A percentile compares a stretch with the other conserved stretches of the same genome.
These are phyloP conservation scores for Hygrophila difformis DNA, from an alignment of 257 asterid species.

Conservation along the genomic window DNA sequence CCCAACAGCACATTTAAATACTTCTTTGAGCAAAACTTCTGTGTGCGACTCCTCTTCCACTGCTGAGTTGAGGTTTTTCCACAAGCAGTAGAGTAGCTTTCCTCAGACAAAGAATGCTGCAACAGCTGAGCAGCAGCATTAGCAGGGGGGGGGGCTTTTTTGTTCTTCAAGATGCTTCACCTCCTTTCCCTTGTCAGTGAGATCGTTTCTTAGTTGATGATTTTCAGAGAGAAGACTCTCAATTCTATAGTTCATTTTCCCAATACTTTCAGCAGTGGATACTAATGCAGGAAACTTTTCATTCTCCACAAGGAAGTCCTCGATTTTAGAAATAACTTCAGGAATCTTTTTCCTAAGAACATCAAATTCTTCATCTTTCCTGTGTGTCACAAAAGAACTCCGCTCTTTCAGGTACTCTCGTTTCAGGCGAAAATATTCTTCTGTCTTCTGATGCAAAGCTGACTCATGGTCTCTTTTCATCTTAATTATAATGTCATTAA, in stretches of 20 bases:
- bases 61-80: slow-evolving; percentile 32
- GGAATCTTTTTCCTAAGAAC: slow-evolving; percentile 55
- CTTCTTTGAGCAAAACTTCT: slow-evolving; percentile 45
- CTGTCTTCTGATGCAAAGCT: slow-evolving; percentile 49
- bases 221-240: slow-evolving; percentile 62
- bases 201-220: slow-evolving; percentile 40
- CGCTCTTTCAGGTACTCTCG: slow-evolving; percentile 59
- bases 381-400: slow-evolving; percentile 33
- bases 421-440: slow-evolving; percentile 45
- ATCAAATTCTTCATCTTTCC: slow-evolving; percentile 67
- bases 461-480: slow-evolving; percentile 79
- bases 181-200: slow-evolving; percentile 46
- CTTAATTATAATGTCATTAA: slow-evolving; percentile 44
- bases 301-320: slow-evolving; percentile 44
- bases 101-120: slow-evolving; percentile 48
- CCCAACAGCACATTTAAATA: slow-evolving; percentile 42
- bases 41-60: slow-evolving; percentile 41
- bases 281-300: slow-evolving; percentile 34
- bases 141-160: slow-evolving; percentile 46
- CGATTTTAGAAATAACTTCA: slow-evolving; percentile 48
- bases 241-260: slow-evolving; percentile 37
- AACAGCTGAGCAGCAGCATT: slow-evolving; percentile 31
- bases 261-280: slow-evolving; percentile 27
- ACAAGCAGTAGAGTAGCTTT: slow-evolving; percentile 35
- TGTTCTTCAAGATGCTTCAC: slow-evolving; percentile 44